Percentiles rank a stretch among this genome's conserved stretches.
Evolutionary conservation across 208 protist species (phyloP).

Genomic region (Leishmania lainsoni): DNA sequence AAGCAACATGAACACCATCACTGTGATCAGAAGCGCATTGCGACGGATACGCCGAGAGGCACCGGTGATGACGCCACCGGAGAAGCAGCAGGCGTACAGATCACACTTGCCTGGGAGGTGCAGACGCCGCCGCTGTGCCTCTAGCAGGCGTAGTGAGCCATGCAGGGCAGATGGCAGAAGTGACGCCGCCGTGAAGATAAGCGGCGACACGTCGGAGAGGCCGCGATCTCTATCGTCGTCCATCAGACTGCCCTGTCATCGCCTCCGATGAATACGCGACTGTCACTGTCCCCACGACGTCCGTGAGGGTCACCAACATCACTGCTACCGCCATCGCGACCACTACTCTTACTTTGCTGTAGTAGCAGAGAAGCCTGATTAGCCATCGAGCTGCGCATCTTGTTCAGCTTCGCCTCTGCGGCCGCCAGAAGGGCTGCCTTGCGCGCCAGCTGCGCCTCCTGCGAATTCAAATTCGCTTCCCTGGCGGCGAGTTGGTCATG

Average conservation of each 20-base stretch:
- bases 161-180: constrained; percentile 26
- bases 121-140: constrained; percentile 18
- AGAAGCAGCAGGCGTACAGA: constrained; percentile 24
- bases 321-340: background rate
- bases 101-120: constrained; percentile 24
- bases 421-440: constrained; percentile 46
- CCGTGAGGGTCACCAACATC: background rate
- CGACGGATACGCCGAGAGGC: constrained; percentile 16
- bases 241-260: background rate
- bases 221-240: constrained; percentile 10
- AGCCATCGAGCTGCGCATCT: constrained; percentile 65
- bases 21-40: constrained; percentile 5
- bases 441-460: constrained; percentile 33
- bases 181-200: constrained; percentile 27
- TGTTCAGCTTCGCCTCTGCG: constrained; percentile 57
- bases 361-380: constrained; percentile 61
- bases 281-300: background rate
- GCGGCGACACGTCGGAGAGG: constrained; percentile 19
- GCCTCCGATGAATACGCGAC: constrained; percentile 2
- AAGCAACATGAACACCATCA: constrained; percentile 19
- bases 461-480: constrained; percentile 19
- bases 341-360: constrained; percentile 16
- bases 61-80: constrained; percentile 11
- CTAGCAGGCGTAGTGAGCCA: constrained; percentile 20
- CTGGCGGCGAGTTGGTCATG: constrained; percentile 19